Percentiles rank a stretch among this genome's conserved stretches.
These are phyloP conservation scores for Aspergillus jensenii DNA, from an alignment of 2,329 filamentous ascomycete species.

Conservation along the genomic window DNA sequence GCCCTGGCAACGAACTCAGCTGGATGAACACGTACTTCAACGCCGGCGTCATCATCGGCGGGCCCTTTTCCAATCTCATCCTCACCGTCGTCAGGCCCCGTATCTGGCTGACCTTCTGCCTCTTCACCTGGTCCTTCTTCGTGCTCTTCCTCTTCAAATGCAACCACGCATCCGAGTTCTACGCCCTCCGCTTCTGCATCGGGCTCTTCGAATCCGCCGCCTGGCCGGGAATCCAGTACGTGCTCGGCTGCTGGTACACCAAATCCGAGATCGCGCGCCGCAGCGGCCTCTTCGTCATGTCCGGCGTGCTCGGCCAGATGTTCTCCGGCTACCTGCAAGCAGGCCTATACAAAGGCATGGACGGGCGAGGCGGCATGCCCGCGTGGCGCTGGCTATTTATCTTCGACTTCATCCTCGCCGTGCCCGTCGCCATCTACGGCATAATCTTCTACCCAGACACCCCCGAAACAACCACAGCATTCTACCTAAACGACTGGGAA, in stretches of 20 bases:
- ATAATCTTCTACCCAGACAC: neutral
- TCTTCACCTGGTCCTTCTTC: constrained; percentile 41
- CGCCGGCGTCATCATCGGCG: constrained; percentile 43
- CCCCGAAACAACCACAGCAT: neutral
- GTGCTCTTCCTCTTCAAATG: constrained; percentile 40
- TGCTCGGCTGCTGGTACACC: constrained; percentile 21
- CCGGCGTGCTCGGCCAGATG: constrained; percentile 6
- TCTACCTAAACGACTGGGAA: neutral
- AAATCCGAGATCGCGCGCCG: constrained; percentile 14
- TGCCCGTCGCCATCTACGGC: neutral
- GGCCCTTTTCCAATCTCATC: constrained; percentile 21
- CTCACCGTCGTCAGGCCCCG: constrained; percentile 44
- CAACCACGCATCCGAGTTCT: constrained; percentile 14
- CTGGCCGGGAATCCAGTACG: constrained; percentile 18
- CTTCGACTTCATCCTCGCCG: neutral
- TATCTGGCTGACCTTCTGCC: constrained; percentile 22
- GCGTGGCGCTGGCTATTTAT: constrained; percentile 6
- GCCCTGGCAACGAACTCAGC: constrained; percentile 29
- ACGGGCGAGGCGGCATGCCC: neutral
- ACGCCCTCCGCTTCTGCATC: constrained; percentile 20
- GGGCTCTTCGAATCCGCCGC: constrained; percentile 19
- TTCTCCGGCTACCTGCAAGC: constrained; percentile 3
- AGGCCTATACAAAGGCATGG: neutral
- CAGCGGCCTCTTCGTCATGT: constrained; percentile 16
- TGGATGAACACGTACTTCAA: constrained; percentile 50